A percentile compares a stretch with the other conserved stretches of the same genome.
phyloP scores from a whole-genome alignment of 2,329 filamentous ascomycete species.

The Colletotrichum abscissum region DNA sequence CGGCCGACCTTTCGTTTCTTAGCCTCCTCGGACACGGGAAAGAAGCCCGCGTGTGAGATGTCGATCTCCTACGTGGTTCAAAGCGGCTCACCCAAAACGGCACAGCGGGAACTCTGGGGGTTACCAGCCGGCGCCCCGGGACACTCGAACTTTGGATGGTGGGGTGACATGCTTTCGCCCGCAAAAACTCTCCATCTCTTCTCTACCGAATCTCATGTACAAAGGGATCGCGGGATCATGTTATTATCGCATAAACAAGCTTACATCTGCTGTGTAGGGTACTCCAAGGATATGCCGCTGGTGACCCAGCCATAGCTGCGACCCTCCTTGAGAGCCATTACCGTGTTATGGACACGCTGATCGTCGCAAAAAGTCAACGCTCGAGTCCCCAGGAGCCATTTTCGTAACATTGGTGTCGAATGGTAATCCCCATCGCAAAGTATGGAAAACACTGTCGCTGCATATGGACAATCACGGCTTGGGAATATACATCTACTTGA shows the following conservation, averaged over 20 bases:
- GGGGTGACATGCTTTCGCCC: background rate
- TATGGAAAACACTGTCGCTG: background rate
- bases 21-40: background rate
- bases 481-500: background rate
- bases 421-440: background rate
- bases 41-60: constrained; percentile 11
- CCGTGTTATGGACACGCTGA: background rate
- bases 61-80: background rate
- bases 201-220: too few species aligned
- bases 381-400: background rate
- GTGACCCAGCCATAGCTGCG: background rate
- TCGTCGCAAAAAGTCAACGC: too few species aligned
- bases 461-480: background rate
- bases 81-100: background rate
- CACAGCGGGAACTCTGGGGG: background rate
- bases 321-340: background rate
- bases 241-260: background rate
- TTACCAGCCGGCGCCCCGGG: background rate
- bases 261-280: background rate
- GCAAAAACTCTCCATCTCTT: background rate
- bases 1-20: background rate
- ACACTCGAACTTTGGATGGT: background rate
- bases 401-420: background rate
- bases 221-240: background rate
- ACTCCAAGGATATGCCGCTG: too few species aligned